Base-by-base conservation (phyloP, 768 basidiomycete genomes). In the Leccinellum albellum region DNA sequence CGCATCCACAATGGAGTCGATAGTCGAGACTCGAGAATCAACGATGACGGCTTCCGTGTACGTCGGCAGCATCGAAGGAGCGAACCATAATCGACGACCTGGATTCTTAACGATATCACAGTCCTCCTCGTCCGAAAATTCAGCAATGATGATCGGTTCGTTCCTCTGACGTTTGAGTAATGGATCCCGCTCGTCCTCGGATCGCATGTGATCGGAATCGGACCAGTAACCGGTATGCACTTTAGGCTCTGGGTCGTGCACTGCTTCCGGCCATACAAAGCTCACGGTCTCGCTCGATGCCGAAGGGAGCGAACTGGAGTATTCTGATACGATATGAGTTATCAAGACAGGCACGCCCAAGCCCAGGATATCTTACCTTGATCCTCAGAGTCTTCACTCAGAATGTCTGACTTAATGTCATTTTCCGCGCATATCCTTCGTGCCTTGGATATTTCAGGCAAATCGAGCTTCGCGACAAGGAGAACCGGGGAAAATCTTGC, bases 11-110 rank as follows among this genome's bases (percentile, higher is more conserved):
- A 75, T 33, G 3, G 72, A 66, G 57, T 84, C 78, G 2, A 70
- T 60, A 14, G 67, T 51, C 6, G 64, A 69, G 17, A 60, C 20
- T 4, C 61, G 68, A 51, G 72, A 66, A 37, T 65, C 61, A 17
- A 65, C 62, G 4, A 70, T 66, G 32, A 76, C 65, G 10, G 65
- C 71, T 58, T 82, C 81, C 6, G 78, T 80, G 54, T 82, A 77
- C 8, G 71, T 61, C 0, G 80, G 80, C 6, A 78, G 64, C 6
- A 76, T 57, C 9, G 74, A 76, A 14, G 75, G 67, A 28, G 72
- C 70, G 26, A 78, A 59, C 75, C 77, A 76, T 2, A 28, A 4
- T 33, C 60, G 53, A 53, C 59, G 54, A 55, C 20, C 50, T 40
- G 58, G 17, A 51, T 29, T 20, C 15, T 53, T 42, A 20, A 23